Evolutionary conservation across 2,329 filamentous ascomycete species (phyloP), one percentile per base, ranked within the genome.

Genomic region (Fusarium camptoceras): DNA sequence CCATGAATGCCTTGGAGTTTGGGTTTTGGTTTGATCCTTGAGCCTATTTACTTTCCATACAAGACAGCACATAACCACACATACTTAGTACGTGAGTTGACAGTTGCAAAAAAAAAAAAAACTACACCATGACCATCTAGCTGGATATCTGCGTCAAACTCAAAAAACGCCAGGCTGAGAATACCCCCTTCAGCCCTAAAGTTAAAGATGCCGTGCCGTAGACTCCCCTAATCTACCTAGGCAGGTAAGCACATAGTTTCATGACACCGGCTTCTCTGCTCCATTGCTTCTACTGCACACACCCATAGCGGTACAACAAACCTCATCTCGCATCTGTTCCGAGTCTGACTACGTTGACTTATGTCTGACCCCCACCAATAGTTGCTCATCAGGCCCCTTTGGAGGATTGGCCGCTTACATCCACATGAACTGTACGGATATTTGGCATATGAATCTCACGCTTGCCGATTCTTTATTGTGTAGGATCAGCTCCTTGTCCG

Each of bases 181-280:
- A 37, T 43, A 51, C 28, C 59, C 50, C 59, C 50, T 48, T 73
- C 62, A 59, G 70, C 60, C 55, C 60, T 64, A 66, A 48, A 31
- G 63, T 63, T 53, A 20, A 47, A 39, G 28, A 42, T 57, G 37
- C 43, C 55, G 43, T 55, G 39, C 43, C 59, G 49, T 62, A 48
- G 59, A 39, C 54, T 54, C 42, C 34, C 46, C 49, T 49, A 28
- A 53, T 41, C n/a, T 49, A 27, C 34, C 41, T 37, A 41, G 30
- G 20, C 28, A 48, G 20, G 34, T 37, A 42, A 25, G 49, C 24
- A 42, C 22, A 53, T 41, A 25, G 34, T n/a, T 25, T 53, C 9
- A 15, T 14, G 15, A 42, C 20, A 53, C 41, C 41, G 24, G 49
- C 31, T 28, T 25, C 30, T 41, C 27, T 20, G 24, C 18, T 42